Base-by-base conservation (phyloP, 2,329 filamentous ascomycete genomes). In the Penicillium sp. region DNA sequence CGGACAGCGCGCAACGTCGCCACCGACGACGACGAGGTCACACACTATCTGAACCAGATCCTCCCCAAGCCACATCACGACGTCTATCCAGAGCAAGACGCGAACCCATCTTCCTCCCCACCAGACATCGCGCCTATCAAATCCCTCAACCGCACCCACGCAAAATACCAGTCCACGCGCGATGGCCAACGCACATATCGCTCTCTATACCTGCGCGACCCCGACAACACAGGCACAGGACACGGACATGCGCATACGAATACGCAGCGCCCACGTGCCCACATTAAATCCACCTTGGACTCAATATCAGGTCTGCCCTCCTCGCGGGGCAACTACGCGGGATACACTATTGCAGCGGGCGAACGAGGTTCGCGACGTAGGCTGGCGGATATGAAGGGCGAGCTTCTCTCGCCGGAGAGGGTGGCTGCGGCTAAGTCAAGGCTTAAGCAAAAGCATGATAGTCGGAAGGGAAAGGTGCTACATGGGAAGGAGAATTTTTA, bases 341-440 rank as follows among this genome's bases (percentile, higher is more conserved):
- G 56, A 24, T 47, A 57, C 15, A 61, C 57, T 4, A 55, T 59
- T n/a, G 45, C 52, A 12, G 51, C 53, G 8, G 57, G 56, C 12
- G 60, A 64, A 18, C 61, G 62, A 25, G 38, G 52, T 4, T 52
- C 47, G 6, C 60, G 60, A 50, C 49, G 57, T 15, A 62, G 56
- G 2, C 44, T 65, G 3, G 44, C 55, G 15, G 55, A 58, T 47
- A 13, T 60, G 7, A 57, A 58, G 23, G 56, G 59, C 9, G 63
- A 66, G 23, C 46, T 52, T 4, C 51, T 70, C 9, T 55, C 66
- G 4, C 49, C 66, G 2, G 70, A 72, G 27, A 63, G 69, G 20
- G 44, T 62, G 45, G 58, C 67, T 3, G 66, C 66, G 8, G 69
- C 70, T 3, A 61, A 66, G 47, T 66, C 64, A n/a, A 61, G 69